Conservation (phyloP, 192 early-diverging fungal genomes). For the Coemansia sp. region DNA sequence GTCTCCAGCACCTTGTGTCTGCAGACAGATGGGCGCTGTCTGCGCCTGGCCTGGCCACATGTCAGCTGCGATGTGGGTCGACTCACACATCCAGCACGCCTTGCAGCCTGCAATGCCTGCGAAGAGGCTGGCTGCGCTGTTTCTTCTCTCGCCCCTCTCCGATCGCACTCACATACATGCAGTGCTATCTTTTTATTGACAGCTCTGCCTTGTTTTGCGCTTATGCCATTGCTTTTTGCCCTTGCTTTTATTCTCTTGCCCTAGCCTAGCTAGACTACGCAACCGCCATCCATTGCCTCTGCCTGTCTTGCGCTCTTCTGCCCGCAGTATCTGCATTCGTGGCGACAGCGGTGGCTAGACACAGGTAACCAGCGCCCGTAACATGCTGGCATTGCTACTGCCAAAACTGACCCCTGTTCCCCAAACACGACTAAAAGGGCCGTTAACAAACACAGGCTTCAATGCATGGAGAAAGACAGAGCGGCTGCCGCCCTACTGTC, state of each 20-base stretch:
- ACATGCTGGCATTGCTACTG: constrained; percentile 7
- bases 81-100: constrained; percentile 16
- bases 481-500: not conserved
- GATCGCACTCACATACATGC: constrained; percentile 12
- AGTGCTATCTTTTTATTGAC: not conserved
- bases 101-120: constrained; percentile 14
- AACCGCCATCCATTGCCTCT: not conserved
- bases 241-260: not conserved
- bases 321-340: constrained; percentile 18
- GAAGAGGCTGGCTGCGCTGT: constrained; percentile 1
- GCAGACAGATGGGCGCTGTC: not conserved
- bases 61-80: not conserved
- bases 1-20: not conserved
- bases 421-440: not conserved
- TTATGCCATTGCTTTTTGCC: not conserved
- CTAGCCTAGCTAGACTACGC: not conserved
- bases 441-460: not conserved
- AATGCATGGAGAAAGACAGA: no score
- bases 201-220: constrained; percentile 2
- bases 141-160: not conserved
- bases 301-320: not conserved
- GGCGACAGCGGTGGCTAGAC: constrained; percentile 11
- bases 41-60: not conserved
- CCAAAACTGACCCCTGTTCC: not conserved
- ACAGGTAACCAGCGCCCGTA: constrained; percentile 10